Evolutionary conservation across 805 yeast genomes (phyloP), one percentile per base, ranked within the genome.

Genomic region (Kuraishia floccosa): DNA sequence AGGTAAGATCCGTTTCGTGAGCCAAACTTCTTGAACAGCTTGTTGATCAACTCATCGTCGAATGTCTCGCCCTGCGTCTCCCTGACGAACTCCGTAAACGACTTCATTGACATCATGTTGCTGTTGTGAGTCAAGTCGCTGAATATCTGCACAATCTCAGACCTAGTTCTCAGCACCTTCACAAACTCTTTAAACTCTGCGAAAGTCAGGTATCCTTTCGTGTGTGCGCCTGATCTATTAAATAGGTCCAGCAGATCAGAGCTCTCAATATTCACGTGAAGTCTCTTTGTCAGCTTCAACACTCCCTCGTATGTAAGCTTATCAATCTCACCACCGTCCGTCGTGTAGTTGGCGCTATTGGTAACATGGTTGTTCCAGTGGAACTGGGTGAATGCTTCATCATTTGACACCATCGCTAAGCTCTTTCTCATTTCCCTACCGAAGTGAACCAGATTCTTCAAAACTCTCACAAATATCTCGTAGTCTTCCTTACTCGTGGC

Each of bases 131-230:
- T 9, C 5, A 27, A 12, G 15, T 15, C 28, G 2, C 57, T 44
- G 65, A 77, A 82, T 3, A 86, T 58, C 0, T 32, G 39, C 1
- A 39, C 40, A 2, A 87, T 54, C 36, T 87, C 97, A 5, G 61
- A 56, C 34, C 96, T 63, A 25, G 54, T 54, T 41, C 84, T 80
- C 27, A 89, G 54, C 3, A 70, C 52, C 27, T 70, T 64, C 3
- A 89, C 93, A 52, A 87, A 85, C 14, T 50, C 47, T 46, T 82
- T 79, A 52, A 89, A 89, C 39, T 83, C 85, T 2, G 63, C 64
- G 43, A 85, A 86, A 38, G 70, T 67, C 15, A 89, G 54, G 17
- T 64, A 64, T 1, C 72, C 71, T 12, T 66, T 64, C 6, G 49
- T 39, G 28, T 62, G 68, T 0, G 43, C 44, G 41, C 75, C 85